These are phyloP conservation scores for Juncus effusus DNA, from an alignment of 176 grass and related monocot genomes.

Conservation along the genomic window DNA sequence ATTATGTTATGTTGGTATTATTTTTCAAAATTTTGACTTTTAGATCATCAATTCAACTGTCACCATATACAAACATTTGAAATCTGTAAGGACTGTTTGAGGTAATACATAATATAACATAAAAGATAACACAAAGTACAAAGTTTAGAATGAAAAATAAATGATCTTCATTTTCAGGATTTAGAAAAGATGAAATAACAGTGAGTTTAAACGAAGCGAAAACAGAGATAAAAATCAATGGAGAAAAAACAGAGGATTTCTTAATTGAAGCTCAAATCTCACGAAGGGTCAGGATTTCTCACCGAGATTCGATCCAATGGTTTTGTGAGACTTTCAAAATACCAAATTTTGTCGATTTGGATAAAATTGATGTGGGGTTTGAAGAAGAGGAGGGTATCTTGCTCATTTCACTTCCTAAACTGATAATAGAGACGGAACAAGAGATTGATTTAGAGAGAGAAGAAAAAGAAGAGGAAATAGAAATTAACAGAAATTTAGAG, in stretches of 20 bases:
- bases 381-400: slow-evolving; percentile 69
- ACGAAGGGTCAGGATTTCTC: slow-evolving; percentile 37
- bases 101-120: not conserved
- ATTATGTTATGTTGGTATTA: not conserved
- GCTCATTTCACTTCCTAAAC: slow-evolving; percentile 74
- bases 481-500: slow-evolving; percentile 19
- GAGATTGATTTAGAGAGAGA: slow-evolving; percentile 21
- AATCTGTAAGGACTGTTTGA: not conserved
- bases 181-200: slow-evolving; percentile 57
- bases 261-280: slow-evolving; percentile 31
- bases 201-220: slow-evolving; percentile 40
- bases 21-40: slow-evolving; percentile 11
- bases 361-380: slow-evolving; percentile 44
- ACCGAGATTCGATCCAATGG: slow-evolving; percentile 33
- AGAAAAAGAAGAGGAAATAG: slow-evolving; percentile 18
- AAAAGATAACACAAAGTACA: not conserved
- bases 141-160: slow-evolving; percentile 5
- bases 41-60: not conserved
- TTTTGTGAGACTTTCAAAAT: slow-evolving; percentile 57
- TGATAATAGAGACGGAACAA: slow-evolving; percentile 9
- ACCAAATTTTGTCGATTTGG: slow-evolving; percentile 37
- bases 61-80: not conserved
- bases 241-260: slow-evolving; percentile 40
- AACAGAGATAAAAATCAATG: slow-evolving; percentile 45
- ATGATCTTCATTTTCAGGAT: slow-evolving; percentile 34